Base-by-base conservation (phyloP, 2,329 filamentous ascomycete genomes). In the Alternaria metachromatica region DNA sequence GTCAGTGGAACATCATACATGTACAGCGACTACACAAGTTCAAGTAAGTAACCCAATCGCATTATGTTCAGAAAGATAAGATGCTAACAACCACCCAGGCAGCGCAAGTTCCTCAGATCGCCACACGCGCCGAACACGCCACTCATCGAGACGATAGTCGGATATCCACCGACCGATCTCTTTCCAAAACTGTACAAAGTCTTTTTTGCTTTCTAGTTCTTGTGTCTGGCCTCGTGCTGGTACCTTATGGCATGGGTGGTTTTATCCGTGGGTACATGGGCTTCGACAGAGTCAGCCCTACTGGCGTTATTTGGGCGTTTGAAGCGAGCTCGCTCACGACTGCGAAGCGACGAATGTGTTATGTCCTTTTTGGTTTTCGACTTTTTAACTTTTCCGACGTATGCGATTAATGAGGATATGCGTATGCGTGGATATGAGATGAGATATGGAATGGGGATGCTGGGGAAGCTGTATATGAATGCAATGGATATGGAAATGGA, bases 21-120 rank as follows among this genome's bases (percentile, higher is more conserved):
- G 55, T 82, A 81, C 67, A 81, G 80, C 66, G 82, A 84, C 67
- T 84, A 84, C 71, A 84, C 84, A 33, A 84, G 81, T 67, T 76
- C 78, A 58, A 84, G 83, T 84, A 72, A 83, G 83, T 83, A 55
- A 53, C 33, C 45, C 49, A 15, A 37, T 6, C 20, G 5, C 5
- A 26, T n/a, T 20, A 13, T 6, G 58, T 63, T 60, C 0, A 37
- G 9, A n/a, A 18, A 41, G 0, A 18, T 2, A 10, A 10, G n/a
- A 5, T 41, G 55, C 74, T 76, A 69, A 76, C 67, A 60, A 62
- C 10, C 9, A 13, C n/a, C 41, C 56, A 83, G 82, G 81, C 65
- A 82, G 80, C 72, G 81, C 80, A 71, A 83, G 81, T 61, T 83
- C 81, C n/a, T 72, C 70, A 37, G 81, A 83, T 60, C 73, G 81